Base-by-base conservation (phyloP, 148 eudicot species). In the Polygonum maritimum region DNA sequence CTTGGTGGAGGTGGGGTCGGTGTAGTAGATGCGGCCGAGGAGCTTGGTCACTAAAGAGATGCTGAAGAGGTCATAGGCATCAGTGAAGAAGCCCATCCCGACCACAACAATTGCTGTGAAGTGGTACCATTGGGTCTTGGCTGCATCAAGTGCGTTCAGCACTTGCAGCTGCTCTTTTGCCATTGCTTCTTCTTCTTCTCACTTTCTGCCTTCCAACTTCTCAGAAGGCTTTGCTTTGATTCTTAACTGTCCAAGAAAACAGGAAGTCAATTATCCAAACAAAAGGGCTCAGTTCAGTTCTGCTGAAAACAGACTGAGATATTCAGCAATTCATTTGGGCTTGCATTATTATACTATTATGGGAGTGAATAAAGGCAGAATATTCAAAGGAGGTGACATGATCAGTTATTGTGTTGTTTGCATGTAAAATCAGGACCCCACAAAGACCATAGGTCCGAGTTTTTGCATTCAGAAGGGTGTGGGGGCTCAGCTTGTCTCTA, bases 81-180 rank as follows among this genome's bases (percentile, higher is more conserved):
- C 86, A 1, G 86, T 84, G 80, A 84, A 84, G 62, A 84, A 84
- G 0, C 83, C 86, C 86, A 84, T 84, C 31, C 86, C 86, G 13
- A 83, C 86, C 15, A 84, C 76, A 4, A 84, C 69, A 10, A 84
- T 84, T 13, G 86, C 78, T 11, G 83, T 84, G 81, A 84, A 84
- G 54, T 84, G 86, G 75, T 84, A 84, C 73, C 76, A 73, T 77
- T 84, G 86, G 16, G 86, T 84, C 74, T 84, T 84, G 48, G 86
- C 86, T 13, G 33, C 71, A 74, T 84, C 86, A 36, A 84, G 82
- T 69, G 84, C 86, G 52, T 76, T 77, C 10, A 84, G 81, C 75
- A 84, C 86, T 76, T 81, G 71, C 13, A 84, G 65, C 40, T 84
- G 63, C 2, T 57, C 21, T 7, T 19, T 19, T 6, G 15, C 15